Base-by-base conservation (phyloP, 148 eudicot species). In the Rhododendron griersonianum region DNA sequence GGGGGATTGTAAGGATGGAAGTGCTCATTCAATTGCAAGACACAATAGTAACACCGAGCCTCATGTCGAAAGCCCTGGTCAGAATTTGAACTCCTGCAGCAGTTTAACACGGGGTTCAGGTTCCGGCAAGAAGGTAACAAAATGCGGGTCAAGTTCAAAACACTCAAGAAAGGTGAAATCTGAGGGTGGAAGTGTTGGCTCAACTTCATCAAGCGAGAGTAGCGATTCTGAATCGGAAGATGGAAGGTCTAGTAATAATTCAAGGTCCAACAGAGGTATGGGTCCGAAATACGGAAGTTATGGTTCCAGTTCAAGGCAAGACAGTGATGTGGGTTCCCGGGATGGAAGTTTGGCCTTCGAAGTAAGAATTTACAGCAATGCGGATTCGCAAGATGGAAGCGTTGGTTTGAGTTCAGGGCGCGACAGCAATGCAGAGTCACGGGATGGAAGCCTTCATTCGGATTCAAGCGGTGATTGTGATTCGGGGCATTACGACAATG, bases 1-100 rank as follows among this genome's bases (percentile, higher is more conserved):
- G 50, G 83, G 15, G n/a, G 67, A 82, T 65, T 45, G 75, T 78
- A 86, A 80, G 57, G 87, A 41, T 28, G 90, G 88, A 41, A 65
- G 85, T 63, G 50, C 59, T 57, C 82, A 71, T 71, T 84, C 93
- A 14, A 33, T 55, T 50, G 83, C 41, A 67, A 47, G 35, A 11
- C 28, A 45, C 44, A 11, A 15, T 5, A 69, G 53, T n/a, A 21
- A 71, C 10, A 37, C 30, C 7, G 57, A 41, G 11, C 11, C 48
- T 23, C 21, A 21, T 59, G 74, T 67, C 74, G 33, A 67, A 59
- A 59, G 28, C 73, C 33, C 33, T 0, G 73, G 15, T 65, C 33
- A 65, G 33, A 65, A 3, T 65, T 65, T n/a, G 33, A 65, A 25
- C 21, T 9, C 73, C 73, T 25, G 10, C 11, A n/a, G 33, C 73